These are phyloP conservation scores for Elaeis oleifera DNA, from an alignment of 202 grass and related monocot species.

Conservation along the genomic window DNA sequence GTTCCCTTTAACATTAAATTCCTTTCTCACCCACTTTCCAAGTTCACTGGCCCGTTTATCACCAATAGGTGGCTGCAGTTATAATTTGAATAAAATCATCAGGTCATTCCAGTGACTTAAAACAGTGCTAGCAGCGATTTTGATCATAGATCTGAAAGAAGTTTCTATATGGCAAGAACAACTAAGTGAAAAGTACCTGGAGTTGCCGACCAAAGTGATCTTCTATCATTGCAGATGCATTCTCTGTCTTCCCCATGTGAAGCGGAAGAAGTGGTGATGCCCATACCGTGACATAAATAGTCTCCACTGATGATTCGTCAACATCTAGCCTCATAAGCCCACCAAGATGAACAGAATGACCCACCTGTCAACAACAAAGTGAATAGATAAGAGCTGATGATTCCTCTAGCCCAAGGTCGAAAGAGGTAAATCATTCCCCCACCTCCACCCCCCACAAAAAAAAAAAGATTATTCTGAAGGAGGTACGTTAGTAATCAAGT, in stretches of 20 bases:
- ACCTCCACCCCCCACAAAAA: too few relatives aligned
- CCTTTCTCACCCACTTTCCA: conserved; percentile 70
- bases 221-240: conserved; percentile 30
- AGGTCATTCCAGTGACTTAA: neutral
- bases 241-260: conserved; percentile 88
- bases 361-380: conserved; percentile 32
- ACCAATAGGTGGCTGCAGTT: conserved; percentile 73
- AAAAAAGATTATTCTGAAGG: too few relatives aligned
- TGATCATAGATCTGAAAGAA: too few relatives aligned
- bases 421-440: too few relatives aligned
- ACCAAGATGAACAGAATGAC: conserved; percentile 80
- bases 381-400: neutral
- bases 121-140: too few relatives aligned
- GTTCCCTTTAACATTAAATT: conserved; percentile 54
- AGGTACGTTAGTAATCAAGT: too few relatives aligned
- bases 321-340: conserved; percentile 58
- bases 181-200: conserved; percentile 36
- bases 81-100: neutral
- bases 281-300: conserved; percentile 81
- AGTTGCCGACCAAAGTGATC: conserved; percentile 75
- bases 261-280: conserved; percentile 73
- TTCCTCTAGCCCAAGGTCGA: too few relatives aligned
- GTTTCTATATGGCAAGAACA: neutral
- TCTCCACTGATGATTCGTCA: conserved; percentile 51
- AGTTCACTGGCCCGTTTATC: conserved; percentile 52